Base-by-base conservation (phyloP, 108 stramenopile species). In the Nannochloropsis salina region DNA sequence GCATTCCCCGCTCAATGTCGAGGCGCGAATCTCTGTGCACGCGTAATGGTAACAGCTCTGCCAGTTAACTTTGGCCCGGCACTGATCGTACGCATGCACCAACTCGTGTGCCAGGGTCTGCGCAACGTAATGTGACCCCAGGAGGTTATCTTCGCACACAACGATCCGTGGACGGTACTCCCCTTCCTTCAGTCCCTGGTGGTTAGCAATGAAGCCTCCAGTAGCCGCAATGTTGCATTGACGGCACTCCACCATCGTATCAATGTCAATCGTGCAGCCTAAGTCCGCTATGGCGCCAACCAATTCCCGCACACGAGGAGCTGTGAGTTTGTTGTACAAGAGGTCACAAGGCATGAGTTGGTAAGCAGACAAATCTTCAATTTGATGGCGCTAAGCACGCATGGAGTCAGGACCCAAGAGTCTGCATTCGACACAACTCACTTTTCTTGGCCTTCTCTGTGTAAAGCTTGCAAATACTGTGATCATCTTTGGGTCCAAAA, bases 31-130 rank as follows among this genome's bases (percentile, higher is more conserved):
- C 87, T 89, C 89, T 43, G 85, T 86, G 81, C 89, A 89, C 3
- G 89, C 89, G 20, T 82, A 85, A 44, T 89, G 89, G 40, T 83
- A 42, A 82, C 89, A 86, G 88, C 86, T 86, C 44, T 43, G 44
- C 82, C 85, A 88, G 80, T 89, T 85, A 83, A 88, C 80, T 40
- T 89, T 88, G 42, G 88, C 88, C 20, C 89, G 87, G 81, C 89
- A 89, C 88, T 88, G 88, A 44, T 89, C 89, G 83, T 86, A 89
- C 1, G 89, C 89, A 85, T 89, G 89, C 20, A 89, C 86, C 43
- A 89, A 86, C 89, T 89, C 89, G 85, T 89, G 89, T n/a, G 88
- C 85, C 82, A 89, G 86, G 8, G 89, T 89, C 43, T 83, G 82
- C 44, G 88, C 89, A 40, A 88, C 85, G 81, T 86, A 83, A 10